A percentile compares a stretch with the other conserved stretches of the same genome.
Evolutionary conservation across 768 basidiomycete species (phyloP).

Genomic region (Zangia roseola): DNA sequence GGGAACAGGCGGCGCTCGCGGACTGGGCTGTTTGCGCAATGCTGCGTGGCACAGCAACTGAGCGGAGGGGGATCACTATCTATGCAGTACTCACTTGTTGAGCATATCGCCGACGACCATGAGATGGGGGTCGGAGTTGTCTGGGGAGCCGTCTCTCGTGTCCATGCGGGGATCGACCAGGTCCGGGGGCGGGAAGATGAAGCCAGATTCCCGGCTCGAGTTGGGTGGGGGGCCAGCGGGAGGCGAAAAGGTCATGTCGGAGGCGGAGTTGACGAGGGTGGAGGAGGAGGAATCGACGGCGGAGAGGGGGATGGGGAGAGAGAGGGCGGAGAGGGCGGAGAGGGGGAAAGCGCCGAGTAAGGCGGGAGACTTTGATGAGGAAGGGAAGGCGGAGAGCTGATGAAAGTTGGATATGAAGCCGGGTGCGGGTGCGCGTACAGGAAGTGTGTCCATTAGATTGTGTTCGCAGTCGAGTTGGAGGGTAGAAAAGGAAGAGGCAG

Average conservation of each 20-base stretch:
- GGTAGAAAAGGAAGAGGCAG: conserved; percentile 13
- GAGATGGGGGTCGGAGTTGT: conserved; percentile 47
- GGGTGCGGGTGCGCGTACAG: too few relatives aligned
- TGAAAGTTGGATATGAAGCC: conserved; percentile 48
- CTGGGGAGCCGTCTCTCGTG: conserved; percentile 23
- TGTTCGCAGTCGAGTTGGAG: too few relatives aligned
- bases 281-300: conserved; percentile 17
- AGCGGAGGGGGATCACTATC: conserved; percentile 4
- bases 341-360: conserved; percentile 2
- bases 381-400: conserved; percentile 40
- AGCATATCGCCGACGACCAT: conserved; percentile 49
- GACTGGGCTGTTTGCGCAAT: conserved; percentile 61
- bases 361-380: conserved; percentile 11
- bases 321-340: conserved; percentile 5
- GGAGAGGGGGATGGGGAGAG: conserved; percentile 12
- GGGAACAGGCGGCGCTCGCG: conserved; percentile 49
- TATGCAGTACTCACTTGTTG: conserved; percentile 45
- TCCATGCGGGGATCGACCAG: conserved; percentile 17
- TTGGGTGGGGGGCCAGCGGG: conserved; percentile 5
- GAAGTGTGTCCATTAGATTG: conserved; percentile 35
- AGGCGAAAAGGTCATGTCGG: conserved; percentile 29
- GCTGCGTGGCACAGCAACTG: conserved; percentile 36
- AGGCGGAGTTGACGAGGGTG: conserved; percentile 17
- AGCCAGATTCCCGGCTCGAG: conserved; percentile 20
- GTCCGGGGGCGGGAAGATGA: conserved; percentile 28